Base-by-base conservation (phyloP, 2,329 filamentous ascomycete genomes). In the Harringtonia lauricola region DNA sequence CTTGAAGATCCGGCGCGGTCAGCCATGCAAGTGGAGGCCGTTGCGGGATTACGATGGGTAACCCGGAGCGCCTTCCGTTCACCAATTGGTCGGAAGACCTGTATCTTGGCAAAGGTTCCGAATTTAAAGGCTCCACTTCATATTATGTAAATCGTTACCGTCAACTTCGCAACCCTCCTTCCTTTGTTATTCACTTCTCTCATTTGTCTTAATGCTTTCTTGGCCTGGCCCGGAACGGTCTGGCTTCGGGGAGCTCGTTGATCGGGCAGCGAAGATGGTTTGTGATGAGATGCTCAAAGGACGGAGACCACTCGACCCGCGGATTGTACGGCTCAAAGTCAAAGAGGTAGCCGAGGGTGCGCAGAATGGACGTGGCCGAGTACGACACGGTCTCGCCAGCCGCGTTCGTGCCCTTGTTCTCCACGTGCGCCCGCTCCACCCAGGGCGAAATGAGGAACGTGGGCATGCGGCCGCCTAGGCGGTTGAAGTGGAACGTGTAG, bases 371-470 rank as follows among this genome's bases (percentile, higher is more conserved):
- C 4, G 65, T 67, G 42, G 66, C 64, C 4, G 61, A 63, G 51
- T 68, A 71, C 24, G 54, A 51, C 10, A 56, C 54, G 5, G 48
- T 49, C 30, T 66, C 61, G 18, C 61, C 62, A 3, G 55, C 54
- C 9, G 57, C 51, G 42, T 65, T 62, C 15, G 28, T 43, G 8
- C 61, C 63, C 41, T 52, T 21, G 17, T 61, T 58, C 54, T 70
- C 65, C 8, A 70, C 57, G 1, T 57, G 17, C 0, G 61, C 67
- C 46, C 63, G 60, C 4, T 50, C 53, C 2, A 70, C 64, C 66
- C 65, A 70, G 0, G 63, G 64, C 3, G 63, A 65, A 42, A 68
- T 62, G 4, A 67, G 50, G 6, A 66, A 45, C 1, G 65, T 67
- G 0, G 65, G 64, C n/a, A 68, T 59, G 18, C 64, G 62, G 36